These are phyloP conservation scores for Clathrus columnatus DNA, from an alignment of 768 basidiomycete genomes.

Conservation along the genomic window DNA sequence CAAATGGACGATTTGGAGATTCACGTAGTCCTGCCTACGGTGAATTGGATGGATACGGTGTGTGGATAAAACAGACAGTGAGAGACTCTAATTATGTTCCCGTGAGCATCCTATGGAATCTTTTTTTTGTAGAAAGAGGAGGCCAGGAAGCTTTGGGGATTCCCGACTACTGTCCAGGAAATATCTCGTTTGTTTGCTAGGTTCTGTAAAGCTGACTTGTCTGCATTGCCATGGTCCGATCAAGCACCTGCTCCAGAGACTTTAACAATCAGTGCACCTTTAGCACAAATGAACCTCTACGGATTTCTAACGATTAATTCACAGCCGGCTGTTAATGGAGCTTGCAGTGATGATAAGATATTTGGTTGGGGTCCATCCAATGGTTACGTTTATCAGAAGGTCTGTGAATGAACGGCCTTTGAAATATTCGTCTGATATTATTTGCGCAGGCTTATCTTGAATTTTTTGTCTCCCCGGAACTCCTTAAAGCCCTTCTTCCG, in stretches of 20 bases:
- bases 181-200: constrained; percentile 66
- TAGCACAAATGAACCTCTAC: constrained; percentile 78
- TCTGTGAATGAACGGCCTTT: constrained; percentile 20
- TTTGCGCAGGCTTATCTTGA: constrained; percentile 81
- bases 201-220: constrained; percentile 70
- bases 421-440: background rate
- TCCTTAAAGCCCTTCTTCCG: constrained; percentile 63
- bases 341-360: constrained; percentile 69
- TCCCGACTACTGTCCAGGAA: constrained; percentile 58
- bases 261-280: constrained; percentile 61
- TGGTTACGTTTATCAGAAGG: constrained; percentile 95
- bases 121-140: constrained; percentile 61
- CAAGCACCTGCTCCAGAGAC: constrained; percentile 82
- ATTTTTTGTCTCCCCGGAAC: constrained; percentile 77
- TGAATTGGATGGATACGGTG: constrained; percentile 93
- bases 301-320: constrained; percentile 98
- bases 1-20: constrained; percentile 98
- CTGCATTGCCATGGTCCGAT: constrained; percentile 93
- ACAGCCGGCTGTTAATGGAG: constrained; percentile 92
- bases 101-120: background rate
- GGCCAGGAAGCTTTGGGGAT: constrained; percentile 82
- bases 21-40: constrained; percentile 96
- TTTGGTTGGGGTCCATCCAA: constrained; percentile 94
- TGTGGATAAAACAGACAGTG: constrained; percentile 85
- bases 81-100: constrained; percentile 14